Base-by-base conservation (phyloP, 2,329 filamentous ascomycete species). In the Colletotrichum scovillei region DNA sequence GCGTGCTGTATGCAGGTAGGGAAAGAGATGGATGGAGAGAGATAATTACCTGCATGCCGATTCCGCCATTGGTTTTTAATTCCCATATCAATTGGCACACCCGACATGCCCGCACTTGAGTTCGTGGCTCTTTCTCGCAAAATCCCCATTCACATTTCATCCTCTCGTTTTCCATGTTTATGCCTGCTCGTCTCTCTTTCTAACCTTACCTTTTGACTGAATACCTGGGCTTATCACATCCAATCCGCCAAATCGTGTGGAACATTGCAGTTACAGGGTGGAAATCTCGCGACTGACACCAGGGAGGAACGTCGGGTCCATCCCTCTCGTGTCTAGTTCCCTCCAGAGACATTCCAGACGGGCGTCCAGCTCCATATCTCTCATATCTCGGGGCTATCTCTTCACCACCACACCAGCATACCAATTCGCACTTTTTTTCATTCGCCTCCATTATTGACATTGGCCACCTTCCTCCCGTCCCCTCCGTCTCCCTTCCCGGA, bases 241-340 rank as follows among this genome's bases (percentile, higher is more conserved):
- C 32, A 46, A 52, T n/a, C 24, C 24, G n/a, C 24, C 14, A 16
- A 42, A 19, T 22, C 24, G 53, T 49, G 53, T 67, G 55, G 55
- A 60, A 67, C 64, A 60, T 49, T 64, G 5, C 55, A 52, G 26
- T 49, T 60, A 22, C n/a, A n/a, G 49, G 22, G 57, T 60, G 22
- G 22, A 19, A 19, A 14, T 26, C 30, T 63, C 32, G 19, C 49
- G 9, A 42, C 60, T 73, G 71, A 71, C 71, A 73, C 67, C 56
- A 73, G 71, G 71, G 71, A 73, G 71, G 71, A 73, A 73, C 71
- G 71, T 38, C 6, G 46, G 28, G 42, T 71, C 60, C 65, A 73
- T 73, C 71, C 71, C 71, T 73, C 66, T 72, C 66, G 69, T 72
- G 69, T 66, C 71, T 73, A 57, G 32, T 57, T 71, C 71, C 56